Percentiles rank a stretch among this genome's conserved stretches.
phyloP scores from a whole-genome alignment of 345 rosid species.

The Hypericum perforatum region DNA sequence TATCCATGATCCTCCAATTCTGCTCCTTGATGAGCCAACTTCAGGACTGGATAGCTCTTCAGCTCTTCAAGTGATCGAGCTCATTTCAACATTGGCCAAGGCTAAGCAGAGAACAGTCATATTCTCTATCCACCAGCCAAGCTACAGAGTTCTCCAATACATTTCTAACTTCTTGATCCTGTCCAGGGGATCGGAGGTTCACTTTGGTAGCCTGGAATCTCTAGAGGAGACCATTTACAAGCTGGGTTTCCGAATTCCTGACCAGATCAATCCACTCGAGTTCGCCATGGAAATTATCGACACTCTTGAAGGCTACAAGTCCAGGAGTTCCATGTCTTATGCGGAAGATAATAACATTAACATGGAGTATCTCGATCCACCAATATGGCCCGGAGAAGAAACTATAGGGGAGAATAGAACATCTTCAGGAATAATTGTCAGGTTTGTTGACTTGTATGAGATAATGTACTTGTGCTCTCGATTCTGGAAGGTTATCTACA shows the following conservation, averaged over 20 bases:
- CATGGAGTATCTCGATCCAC: slow-evolving; percentile 6
- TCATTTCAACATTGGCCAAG: slow-evolving; percentile 20
- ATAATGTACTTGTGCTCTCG: slow-evolving; percentile 60
- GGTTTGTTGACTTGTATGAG: slow-evolving; percentile 29
- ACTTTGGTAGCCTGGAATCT: slow-evolving; percentile 49
- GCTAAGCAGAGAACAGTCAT: slow-evolving; percentile 13
- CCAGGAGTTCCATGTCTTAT: slow-evolving; percentile 6
- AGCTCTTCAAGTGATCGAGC: slow-evolving; percentile 19
- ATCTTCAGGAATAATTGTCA: neutral
- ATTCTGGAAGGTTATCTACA: slow-evolving; percentile 69
- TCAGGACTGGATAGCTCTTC: slow-evolving; percentile 20
- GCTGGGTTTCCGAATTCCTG: slow-evolving; percentile 57
- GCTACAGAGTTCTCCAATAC: slow-evolving; percentile 14
- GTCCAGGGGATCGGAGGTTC: slow-evolving; percentile 22
- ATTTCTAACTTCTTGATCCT: slow-evolving; percentile 17
- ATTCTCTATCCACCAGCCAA: slow-evolving; percentile 24
- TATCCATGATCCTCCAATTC: slow-evolving; percentile 20
- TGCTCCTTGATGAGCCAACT: slow-evolving; percentile 25
- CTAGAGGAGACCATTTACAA: slow-evolving; percentile 51
- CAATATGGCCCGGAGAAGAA: slow-evolving; percentile 29
- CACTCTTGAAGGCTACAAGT: slow-evolving; percentile 27
- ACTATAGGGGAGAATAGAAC: neutral
- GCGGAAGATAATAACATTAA: slow-evolving; percentile 7
- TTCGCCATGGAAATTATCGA: slow-evolving; percentile 78
- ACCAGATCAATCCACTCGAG: slow-evolving; percentile 60